These are phyloP conservation scores for Pythium coloratum DNA, from an alignment of 352 stramenopile species.

Conservation along the genomic window DNA sequence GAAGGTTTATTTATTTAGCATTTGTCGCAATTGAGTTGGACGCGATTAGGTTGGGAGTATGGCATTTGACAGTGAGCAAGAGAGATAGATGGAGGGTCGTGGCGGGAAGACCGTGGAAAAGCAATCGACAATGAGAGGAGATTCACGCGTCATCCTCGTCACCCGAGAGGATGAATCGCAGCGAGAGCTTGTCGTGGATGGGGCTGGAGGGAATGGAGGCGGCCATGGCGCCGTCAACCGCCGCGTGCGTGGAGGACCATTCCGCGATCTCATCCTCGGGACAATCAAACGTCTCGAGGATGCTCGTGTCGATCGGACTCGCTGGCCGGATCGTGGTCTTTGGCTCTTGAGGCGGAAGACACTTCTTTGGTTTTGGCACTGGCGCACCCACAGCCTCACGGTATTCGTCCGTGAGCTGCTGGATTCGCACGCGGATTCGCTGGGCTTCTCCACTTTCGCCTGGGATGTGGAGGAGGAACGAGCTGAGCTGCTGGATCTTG, in stretches of 20 bases:
- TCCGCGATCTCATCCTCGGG: constrained; percentile 50
- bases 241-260: constrained; percentile 30
- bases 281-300: constrained; percentile 40
- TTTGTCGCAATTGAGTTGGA: constrained; percentile 5
- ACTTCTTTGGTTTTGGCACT: constrained; percentile 67
- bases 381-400: constrained; percentile 74
- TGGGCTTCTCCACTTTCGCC: constrained; percentile 55
- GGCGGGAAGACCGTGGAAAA: not conserved
- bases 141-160: not conserved
- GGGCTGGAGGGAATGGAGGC: not conserved
- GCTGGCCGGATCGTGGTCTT: constrained; percentile 44
- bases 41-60: not conserved
- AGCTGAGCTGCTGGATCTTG: constrained; percentile 85
- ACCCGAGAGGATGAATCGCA: constrained; percentile 75
- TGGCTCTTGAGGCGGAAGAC: constrained; percentile 48
- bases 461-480: constrained; percentile 79
- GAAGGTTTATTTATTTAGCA: not conserved
- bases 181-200: constrained; percentile 41
- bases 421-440: constrained; percentile 76
- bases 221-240: constrained; percentile 36
- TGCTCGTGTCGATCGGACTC: constrained; percentile 47
- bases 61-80: not conserved
- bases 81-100: not conserved
- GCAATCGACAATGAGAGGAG: not conserved
- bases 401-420: constrained; percentile 80